These are phyloP conservation scores for Botrytis hyacinthi DNA, from an alignment of 2,329 filamentous ascomycete genomes.

Conservation along the genomic window DNA sequence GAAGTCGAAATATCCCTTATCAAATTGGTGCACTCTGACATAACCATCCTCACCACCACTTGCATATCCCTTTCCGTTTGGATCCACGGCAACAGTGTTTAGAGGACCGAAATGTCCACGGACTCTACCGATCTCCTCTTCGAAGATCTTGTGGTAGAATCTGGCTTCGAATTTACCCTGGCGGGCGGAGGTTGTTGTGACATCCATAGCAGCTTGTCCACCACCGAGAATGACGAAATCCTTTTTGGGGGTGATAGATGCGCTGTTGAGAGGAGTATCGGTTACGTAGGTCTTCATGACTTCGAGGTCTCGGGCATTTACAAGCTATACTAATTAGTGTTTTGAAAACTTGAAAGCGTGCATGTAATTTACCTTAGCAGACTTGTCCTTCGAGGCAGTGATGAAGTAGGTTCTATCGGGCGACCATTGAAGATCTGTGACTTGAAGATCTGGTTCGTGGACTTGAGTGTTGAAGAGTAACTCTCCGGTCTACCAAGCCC, in stretches of 20 bases:
- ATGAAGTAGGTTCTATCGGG: slow-evolving; percentile 96
- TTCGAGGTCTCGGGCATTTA: slow-evolving; percentile 81
- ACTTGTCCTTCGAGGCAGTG: slow-evolving; percentile 97
- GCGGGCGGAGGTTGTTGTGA: slow-evolving; percentile 82
- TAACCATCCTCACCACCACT: slow-evolving; percentile 98
- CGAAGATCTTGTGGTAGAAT: slow-evolving; percentile 99
- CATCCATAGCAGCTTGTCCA: slow-evolving; percentile 98
- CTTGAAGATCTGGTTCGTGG: slow-evolving; percentile 73
- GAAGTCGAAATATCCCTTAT: slow-evolving; percentile 98
- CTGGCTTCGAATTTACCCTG: slow-evolving; percentile 99
- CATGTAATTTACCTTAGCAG: slow-evolving; percentile 66
- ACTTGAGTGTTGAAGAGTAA: slow-evolving; percentile 75
- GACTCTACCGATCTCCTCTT: slow-evolving; percentile 97
- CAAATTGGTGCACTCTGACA: slow-evolving; percentile 96
- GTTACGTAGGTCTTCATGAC: slow-evolving; percentile 89
- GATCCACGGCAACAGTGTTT: slow-evolving; percentile 92
- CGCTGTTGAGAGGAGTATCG: slow-evolving; percentile 96
- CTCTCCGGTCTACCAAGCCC: slow-evolving; percentile 63
- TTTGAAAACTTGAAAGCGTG: neutral
- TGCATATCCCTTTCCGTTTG: slow-evolving; percentile 87
- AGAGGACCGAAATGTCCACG: slow-evolving; percentile 86
- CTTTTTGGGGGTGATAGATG: slow-evolving; percentile 90
- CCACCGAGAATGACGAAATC: slow-evolving; percentile 97
- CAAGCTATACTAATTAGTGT: slow-evolving; percentile 52
- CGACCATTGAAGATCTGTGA: slow-evolving; percentile 95